These are phyloP conservation scores for Raphanus raphanistrum DNA, from an alignment of 345 rosid species.

Conservation along the genomic window DNA sequence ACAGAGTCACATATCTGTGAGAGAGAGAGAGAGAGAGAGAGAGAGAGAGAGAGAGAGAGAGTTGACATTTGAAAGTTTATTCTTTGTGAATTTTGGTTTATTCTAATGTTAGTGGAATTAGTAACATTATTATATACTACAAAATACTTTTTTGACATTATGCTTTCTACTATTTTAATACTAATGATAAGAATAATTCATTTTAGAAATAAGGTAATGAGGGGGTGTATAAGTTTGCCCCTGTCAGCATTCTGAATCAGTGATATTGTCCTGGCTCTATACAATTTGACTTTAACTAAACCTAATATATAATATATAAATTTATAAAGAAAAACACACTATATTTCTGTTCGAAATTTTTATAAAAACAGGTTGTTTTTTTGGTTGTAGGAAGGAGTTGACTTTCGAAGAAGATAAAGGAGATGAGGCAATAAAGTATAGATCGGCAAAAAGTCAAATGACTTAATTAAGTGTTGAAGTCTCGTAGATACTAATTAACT, in stretches of 20 bases:
- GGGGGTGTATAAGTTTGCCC: not conserved
- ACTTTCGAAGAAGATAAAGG: constrained; percentile 29
- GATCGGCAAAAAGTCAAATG: constrained; percentile 33
- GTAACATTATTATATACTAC: constrained; percentile 18
- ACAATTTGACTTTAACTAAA: not conserved
- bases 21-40: constrained; percentile 22
- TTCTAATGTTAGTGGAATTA: constrained; percentile 43
- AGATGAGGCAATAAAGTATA: constrained; percentile 8
- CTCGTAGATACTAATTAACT: not conserved
- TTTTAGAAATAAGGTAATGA: not conserved
- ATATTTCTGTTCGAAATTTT: not conserved
- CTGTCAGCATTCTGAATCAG: not conserved
- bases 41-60: constrained; percentile 31
- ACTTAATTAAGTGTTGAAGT: constrained; percentile 15
- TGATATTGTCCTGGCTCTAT: not conserved
- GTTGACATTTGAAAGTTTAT: constrained; percentile 47
- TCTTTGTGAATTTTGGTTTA: constrained; percentile 29
- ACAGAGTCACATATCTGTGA: not conserved
- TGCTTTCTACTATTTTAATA: constrained; percentile 1
- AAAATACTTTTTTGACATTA: constrained; percentile 6
- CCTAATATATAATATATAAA: not conserved
- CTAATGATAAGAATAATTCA: not conserved
- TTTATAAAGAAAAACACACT: not conserved
- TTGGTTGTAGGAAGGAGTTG: not conserved
- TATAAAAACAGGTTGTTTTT: not conserved